Conservation (phyloP, 2,329 filamentous ascomycete genomes). For the Claviceps sp. region DNA sequence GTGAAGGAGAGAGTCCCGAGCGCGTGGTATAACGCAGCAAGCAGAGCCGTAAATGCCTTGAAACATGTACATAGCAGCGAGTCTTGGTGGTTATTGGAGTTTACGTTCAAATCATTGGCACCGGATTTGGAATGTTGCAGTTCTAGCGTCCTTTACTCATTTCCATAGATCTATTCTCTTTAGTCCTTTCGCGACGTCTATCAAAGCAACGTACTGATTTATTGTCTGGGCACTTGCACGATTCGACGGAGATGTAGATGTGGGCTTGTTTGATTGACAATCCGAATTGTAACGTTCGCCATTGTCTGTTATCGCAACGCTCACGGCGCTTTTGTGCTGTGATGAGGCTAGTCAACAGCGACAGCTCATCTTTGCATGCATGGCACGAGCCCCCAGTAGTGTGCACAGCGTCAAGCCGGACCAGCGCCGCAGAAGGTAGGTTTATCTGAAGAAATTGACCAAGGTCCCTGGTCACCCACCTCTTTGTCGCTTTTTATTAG, state of each 20-base stretch:
- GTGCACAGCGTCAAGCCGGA: not conserved
- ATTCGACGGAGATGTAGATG: too few species aligned
- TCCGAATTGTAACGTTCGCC: too few species aligned
- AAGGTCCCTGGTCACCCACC: not conserved
- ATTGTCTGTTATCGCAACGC: too few species aligned
- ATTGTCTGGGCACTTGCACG: too few species aligned
- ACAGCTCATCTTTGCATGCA: too few species aligned
- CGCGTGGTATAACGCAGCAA: conserved; percentile 46
- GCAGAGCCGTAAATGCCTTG: too few species aligned
- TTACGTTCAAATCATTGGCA: not conserved
- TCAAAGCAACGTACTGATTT: too few species aligned
- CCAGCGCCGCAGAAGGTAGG: not conserved
- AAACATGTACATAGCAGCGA: not conserved
- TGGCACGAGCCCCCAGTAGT: too few species aligned
- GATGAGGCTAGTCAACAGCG: too few species aligned
- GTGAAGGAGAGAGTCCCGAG: conserved; percentile 69
- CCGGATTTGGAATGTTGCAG: not conserved
- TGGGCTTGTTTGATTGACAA: too few species aligned
- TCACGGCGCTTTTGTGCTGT: too few species aligned
- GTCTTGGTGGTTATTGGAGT: not conserved
- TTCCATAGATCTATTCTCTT: not conserved
- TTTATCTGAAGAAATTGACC: not conserved
- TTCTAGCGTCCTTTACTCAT: not conserved
- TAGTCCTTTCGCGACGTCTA: not conserved
- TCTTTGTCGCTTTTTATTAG: not conserved